These are phyloP conservation scores for Coriaria nepalensis DNA, from an alignment of 306 rosid genomes.

Conservation along the genomic window DNA sequence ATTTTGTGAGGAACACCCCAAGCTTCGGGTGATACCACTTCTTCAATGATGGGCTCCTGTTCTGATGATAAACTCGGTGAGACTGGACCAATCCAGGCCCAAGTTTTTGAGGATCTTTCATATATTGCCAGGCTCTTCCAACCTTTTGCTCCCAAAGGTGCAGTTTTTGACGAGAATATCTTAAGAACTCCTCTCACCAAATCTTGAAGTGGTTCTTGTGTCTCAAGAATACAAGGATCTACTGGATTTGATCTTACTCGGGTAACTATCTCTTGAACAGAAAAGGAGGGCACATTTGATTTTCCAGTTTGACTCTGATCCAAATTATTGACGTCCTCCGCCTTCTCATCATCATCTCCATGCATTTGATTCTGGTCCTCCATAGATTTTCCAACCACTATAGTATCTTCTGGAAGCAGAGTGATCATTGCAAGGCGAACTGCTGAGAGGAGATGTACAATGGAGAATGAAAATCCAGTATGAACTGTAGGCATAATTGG, in stretches of 20 bases:
- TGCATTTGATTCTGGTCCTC: constrained; percentile 35
- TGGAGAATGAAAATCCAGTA: constrained; percentile 87
- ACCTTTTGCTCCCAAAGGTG: constrained; percentile 93
- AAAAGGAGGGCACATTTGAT: constrained; percentile 37
- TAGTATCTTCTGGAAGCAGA: constrained; percentile 48
- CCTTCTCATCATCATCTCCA: constrained; percentile 32
- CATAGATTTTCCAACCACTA: constrained; percentile 35
- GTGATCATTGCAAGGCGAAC: constrained; percentile 83
- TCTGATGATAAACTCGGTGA: constrained; percentile 34
- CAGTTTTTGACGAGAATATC: constrained; percentile 90
- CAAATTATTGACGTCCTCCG: constrained; percentile 17
- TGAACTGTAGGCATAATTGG: constrained; percentile 87
- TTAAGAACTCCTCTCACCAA: constrained; percentile 95
- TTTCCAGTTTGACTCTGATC: constrained; percentile 45
- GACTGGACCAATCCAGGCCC: constrained; percentile 90
- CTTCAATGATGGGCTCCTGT: constrained; percentile 55
- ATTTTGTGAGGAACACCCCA: constrained; percentile 94
- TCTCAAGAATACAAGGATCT: constrained; percentile 93
- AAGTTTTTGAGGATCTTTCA: constrained; percentile 65
- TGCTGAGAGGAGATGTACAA: constrained; percentile 90
- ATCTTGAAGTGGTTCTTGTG: constrained; percentile 94
- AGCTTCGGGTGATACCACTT: constrained; percentile 72
- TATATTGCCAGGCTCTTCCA: constrained; percentile 78
- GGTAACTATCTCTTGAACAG: constrained; percentile 73
- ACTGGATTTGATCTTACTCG: constrained; percentile 87